These are phyloP conservation scores for Cryphonectria japonica DNA, from an alignment of 2,329 filamentous ascomycete genomes.

Conservation along the genomic window DNA sequence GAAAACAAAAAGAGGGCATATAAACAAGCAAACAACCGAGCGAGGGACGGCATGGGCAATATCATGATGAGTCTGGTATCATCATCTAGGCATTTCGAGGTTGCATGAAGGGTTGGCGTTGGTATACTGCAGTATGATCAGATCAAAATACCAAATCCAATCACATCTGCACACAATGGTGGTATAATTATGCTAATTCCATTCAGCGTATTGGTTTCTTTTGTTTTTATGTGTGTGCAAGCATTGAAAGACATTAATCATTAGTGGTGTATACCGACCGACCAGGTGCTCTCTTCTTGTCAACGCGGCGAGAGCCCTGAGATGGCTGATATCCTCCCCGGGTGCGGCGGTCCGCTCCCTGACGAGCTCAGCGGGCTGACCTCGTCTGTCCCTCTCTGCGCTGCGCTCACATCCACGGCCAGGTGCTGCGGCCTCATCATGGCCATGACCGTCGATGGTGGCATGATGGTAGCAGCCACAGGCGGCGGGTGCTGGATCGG, in stretches of 20 bases:
- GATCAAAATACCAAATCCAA: not conserved
- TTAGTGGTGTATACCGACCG: not conserved
- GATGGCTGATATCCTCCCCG: constrained; percentile 22
- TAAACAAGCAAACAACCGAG: not conserved
- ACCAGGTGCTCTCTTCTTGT: not conserved
- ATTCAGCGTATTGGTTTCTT: not conserved
- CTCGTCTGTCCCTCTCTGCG: constrained; percentile 10
- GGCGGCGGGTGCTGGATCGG: constrained; percentile 15
- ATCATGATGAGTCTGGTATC: not conserved
- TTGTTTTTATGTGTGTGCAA: not conserved
- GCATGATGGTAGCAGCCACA: not conserved
- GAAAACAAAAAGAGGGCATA: too few species aligned
- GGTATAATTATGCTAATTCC: not conserved
- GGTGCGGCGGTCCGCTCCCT: constrained; percentile 20
- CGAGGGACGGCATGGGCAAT: not conserved
- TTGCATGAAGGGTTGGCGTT: not conserved
- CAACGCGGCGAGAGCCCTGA: constrained; percentile 18
- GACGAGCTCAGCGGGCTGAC: constrained; percentile 29
- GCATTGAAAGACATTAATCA: not conserved
- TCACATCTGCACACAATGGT: not conserved
- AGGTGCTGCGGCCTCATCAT: constrained; percentile 7
- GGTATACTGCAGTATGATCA: not conserved
- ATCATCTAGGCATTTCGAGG: not conserved
- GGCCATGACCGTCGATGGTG: too few species aligned
- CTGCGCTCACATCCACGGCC: not conserved